Evolutionary conservation across 2,329 filamentous ascomycete species (phyloP).

Genomic region (Fusarium cyanostomum): DNA sequence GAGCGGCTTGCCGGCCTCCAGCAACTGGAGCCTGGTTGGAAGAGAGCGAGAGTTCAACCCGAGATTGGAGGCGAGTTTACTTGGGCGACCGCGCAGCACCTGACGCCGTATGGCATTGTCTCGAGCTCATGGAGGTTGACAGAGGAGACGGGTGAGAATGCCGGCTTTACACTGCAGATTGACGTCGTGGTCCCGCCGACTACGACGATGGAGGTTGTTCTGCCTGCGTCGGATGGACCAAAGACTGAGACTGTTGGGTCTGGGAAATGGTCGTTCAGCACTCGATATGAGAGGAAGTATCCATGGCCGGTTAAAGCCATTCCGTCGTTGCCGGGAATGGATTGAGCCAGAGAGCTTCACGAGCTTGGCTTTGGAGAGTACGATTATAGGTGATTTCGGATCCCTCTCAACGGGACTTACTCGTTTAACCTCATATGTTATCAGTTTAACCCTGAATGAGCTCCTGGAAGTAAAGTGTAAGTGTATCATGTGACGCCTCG

Average conservation of each 20-base stretch:
- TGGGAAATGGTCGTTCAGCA: conserved; percentile 30
- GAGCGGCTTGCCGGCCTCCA: conserved; percentile 38
- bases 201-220: conserved; percentile 35
- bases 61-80: conserved; percentile 33
- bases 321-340: too few species aligned
- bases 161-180: conserved; percentile 5
- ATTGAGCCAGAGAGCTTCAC: too few species aligned
- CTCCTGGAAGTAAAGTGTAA: too few species aligned
- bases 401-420: too few species aligned
- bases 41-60: conserved; percentile 27
- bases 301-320: conserved; percentile 23
- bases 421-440: too few species aligned
- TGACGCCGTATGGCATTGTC: conserved; percentile 36
- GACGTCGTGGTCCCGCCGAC: conserved; percentile 27
- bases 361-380: too few species aligned
- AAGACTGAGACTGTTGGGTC: conserved; percentile 28
- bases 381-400: too few species aligned
- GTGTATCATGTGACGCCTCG: too few species aligned
- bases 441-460: too few species aligned
- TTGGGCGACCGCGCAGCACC: conserved; percentile 30
- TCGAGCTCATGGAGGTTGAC: conserved; percentile 32
- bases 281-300: neutral
- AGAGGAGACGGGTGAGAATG: conserved; percentile 11
- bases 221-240: conserved; percentile 11
- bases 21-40: conserved; percentile 40